phyloP scores from a whole-genome alignment of 2,329 filamentous ascomycete species.

The Meredithiella fracta region DNA sequence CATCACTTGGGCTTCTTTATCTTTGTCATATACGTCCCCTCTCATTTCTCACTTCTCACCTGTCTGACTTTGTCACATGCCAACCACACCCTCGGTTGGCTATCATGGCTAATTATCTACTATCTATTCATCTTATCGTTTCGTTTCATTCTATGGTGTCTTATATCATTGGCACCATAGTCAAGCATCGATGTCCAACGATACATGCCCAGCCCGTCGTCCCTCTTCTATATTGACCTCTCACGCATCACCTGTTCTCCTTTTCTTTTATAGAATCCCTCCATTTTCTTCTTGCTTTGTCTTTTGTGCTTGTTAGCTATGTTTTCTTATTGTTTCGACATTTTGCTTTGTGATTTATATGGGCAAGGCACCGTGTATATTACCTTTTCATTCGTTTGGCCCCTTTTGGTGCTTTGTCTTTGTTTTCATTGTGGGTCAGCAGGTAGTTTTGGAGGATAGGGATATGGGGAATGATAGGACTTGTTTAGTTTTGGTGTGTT shows the following conservation, averaged over 20 bases:
- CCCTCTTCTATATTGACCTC: not conserved
- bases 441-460: not conserved
- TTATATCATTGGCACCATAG: not conserved
- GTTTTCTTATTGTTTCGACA: not conserved
- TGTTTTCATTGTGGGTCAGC: not conserved
- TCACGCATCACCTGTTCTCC: not conserved
- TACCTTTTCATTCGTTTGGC: constrained; percentile 1
- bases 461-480: not conserved
- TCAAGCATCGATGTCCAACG: not conserved
- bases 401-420: not conserved
- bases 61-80: not conserved
- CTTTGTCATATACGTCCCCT: not conserved
- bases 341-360: not conserved
- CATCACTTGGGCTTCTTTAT: not conserved
- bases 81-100: not conserved
- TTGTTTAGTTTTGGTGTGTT: too few relatives aligned
- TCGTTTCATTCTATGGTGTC: not conserved
- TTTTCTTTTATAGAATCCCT: not conserved
- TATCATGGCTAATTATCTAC: not conserved
- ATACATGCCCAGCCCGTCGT: not conserved
- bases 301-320: not conserved
- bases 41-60: not conserved
- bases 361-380: constrained; percentile 11
- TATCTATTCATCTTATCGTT: not conserved
- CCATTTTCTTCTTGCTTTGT: not conserved